Evolutionary conservation across 1,284 basidiomycete species (phyloP).

Genomic region (Xerocomus amazonicus): DNA sequence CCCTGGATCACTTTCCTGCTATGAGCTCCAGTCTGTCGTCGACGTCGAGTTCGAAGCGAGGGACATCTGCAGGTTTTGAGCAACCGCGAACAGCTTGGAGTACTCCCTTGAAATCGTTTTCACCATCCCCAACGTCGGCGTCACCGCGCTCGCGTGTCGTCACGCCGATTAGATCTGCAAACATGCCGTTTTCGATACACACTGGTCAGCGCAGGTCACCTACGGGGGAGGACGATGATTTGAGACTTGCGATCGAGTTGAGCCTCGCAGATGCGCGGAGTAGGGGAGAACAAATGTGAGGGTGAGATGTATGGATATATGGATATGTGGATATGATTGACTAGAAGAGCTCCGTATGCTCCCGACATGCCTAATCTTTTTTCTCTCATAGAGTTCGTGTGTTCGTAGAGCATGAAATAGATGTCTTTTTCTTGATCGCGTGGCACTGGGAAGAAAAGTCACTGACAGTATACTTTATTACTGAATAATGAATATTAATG

Average conservation of each 20-base stretch:
- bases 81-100: conserved; percentile 29
- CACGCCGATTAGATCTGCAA: conserved; percentile 6
- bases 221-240: conserved; percentile 41
- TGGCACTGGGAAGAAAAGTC: too few relatives aligned
- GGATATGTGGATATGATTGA: background rate
- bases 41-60: conserved; percentile 14
- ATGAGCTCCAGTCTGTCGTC: conserved; percentile 31
- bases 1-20: conserved; percentile 29
- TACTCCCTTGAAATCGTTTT: conserved; percentile 18
- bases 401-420: conserved; percentile 3
- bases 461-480: too few relatives aligned
- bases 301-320: background rate
- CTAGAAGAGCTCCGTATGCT: conserved; percentile 1
- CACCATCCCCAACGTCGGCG: conserved; percentile 12
- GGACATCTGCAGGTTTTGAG: conserved; percentile 10
- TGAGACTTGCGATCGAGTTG: conserved; percentile 51
- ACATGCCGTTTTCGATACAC: conserved; percentile 18
- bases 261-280: conserved; percentile 55
- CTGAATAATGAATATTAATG: too few relatives aligned
- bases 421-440: background rate
- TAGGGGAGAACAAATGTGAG: conserved; percentile 30
- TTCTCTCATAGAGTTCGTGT: background rate
- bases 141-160: conserved; percentile 15
- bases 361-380: background rate
- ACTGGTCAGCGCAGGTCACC: conserved; percentile 4